Conservation (phyloP, 352 stramenopile genomes). For the Phytophthora pinifolia region DNA sequence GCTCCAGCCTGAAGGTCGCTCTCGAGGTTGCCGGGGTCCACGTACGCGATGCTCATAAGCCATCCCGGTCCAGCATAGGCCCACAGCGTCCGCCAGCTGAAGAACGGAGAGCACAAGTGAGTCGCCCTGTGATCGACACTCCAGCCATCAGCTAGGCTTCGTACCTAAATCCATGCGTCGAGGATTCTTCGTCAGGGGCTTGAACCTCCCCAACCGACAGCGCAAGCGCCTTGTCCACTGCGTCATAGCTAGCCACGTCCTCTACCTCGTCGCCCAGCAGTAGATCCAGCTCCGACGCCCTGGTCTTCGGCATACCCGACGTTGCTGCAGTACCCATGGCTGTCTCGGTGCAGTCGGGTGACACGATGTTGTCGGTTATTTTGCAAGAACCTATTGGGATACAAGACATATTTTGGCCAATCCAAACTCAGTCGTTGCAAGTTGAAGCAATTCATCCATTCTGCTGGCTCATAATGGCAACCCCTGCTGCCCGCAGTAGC, state of each 20-base stretch:
- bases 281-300: slow-evolving; percentile 32
- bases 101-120: slow-evolving; percentile 1
- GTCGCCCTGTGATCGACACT: not conserved
- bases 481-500: slow-evolving; percentile 84
- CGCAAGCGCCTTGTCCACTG: slow-evolving; percentile 52
- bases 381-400: too few relatives aligned
- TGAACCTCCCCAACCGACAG: slow-evolving; percentile 55
- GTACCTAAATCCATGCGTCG: slow-evolving; percentile 28
- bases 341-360: not conserved
- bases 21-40: slow-evolving; percentile 96
- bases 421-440: not conserved
- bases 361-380: not conserved
- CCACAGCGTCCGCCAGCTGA: slow-evolving; percentile 77
- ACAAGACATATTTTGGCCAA: slow-evolving; percentile 10
- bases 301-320: slow-evolving; percentile 18
- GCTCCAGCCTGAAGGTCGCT: slow-evolving; percentile 93
- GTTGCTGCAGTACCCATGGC: slow-evolving; percentile 12
- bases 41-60: slow-evolving; percentile 95
- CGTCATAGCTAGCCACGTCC: slow-evolving; percentile 35
- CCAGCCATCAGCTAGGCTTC: slow-evolving; percentile 22
- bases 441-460: slow-evolving; percentile 30
- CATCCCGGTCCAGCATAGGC: slow-evolving; percentile 81
- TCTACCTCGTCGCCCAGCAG: slow-evolving; percentile 34
- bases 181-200: slow-evolving; percentile 46
- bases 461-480: slow-evolving; percentile 87